Evolutionary conservation across 2,329 filamentous ascomycete species (phyloP), one percentile per base, ranked within the genome.

Genomic region (Fusarium stilboides): DNA sequence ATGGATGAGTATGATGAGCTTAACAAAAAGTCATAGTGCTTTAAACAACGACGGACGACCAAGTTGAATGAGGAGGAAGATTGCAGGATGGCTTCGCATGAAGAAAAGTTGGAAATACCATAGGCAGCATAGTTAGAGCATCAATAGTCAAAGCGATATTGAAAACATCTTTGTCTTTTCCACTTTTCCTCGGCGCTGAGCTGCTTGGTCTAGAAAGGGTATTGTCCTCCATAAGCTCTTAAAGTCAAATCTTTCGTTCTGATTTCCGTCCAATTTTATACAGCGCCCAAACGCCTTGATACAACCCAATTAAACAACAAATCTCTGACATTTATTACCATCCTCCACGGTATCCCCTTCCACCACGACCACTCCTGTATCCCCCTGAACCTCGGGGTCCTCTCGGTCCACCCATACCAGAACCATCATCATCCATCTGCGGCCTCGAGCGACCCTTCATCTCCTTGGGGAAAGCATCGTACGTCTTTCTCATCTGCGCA

Each of bases 401-500:
- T 75, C 88, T 77, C 1, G 84, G 77, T 5, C 84, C 84, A 26
- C 87, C 87, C 69, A 82, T 81, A 34, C 80, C 79, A 10, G 79
- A 73, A 43, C 82, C 82, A 65, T 85, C 77, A 12, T 81, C 85
- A 56, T 87, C 84, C 72, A 88, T 85, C 20, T 84, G 82, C 19
- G 88, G 89, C 40, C 89, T 87, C 47, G 86, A 84, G 28, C 92
- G 85, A 3, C 91, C 91, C 77, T 94, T 92, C 80, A 97, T 86
- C 77, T 98, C 94, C 80, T 94, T 94, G 52, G 91, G 91, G 67
- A 99, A 89, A n/a, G 88, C 84, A 57, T 97, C 94, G 75, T 89
- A 94, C 5, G 94, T 96, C 85, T 96, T 97, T 74, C 96, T 89
- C 96, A 99, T 99, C 82, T 97, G 93, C 17, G 96, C 96, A 78